A percentile compares a stretch with the other conserved stretches of the same genome.
Conservation (phyloP, 139 green algal genomes). For the Closterium sp. region DNA sequence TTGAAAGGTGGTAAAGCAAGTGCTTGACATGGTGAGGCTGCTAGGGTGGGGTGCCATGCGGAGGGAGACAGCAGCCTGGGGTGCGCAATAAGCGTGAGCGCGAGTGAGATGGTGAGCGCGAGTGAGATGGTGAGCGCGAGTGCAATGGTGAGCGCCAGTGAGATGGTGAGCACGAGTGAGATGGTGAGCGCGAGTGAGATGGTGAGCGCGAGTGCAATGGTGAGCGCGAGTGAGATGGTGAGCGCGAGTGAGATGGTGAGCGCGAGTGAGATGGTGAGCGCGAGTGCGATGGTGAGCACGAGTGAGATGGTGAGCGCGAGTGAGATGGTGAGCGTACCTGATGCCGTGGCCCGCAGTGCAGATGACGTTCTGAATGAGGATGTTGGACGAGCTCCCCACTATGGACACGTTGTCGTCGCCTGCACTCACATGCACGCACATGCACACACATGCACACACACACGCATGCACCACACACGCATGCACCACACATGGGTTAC, state of each 20-base stretch:
- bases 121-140: no score
- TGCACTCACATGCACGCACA: not conserved
- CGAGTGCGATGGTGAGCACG: not conserved
- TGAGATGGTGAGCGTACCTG: not conserved
- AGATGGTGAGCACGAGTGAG: not conserved
- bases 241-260: no score
- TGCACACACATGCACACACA: not conserved
- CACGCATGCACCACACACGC: not conserved
- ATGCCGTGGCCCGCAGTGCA: not conserved
- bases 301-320: not conserved
- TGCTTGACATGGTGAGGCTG: no score
- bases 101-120: no score
- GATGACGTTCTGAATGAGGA: not conserved
- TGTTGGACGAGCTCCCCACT: not conserved
- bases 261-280: no score
- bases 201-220: no score
- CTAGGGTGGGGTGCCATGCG: not conserved
- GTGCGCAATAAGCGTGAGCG: not conserved
- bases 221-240: no score
- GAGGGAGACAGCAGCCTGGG: not conserved
- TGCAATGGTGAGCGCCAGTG: no score
- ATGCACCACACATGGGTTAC: not conserved
- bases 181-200: not conserved
- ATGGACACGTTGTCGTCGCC: not conserved
- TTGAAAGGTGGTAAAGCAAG: no score